Percentiles rank a stretch among this genome's conserved stretches.
phyloP scores from a whole-genome alignment of 495 filamentous ascomycete genomes.

The Aspergillus carlsbadensis region DNA sequence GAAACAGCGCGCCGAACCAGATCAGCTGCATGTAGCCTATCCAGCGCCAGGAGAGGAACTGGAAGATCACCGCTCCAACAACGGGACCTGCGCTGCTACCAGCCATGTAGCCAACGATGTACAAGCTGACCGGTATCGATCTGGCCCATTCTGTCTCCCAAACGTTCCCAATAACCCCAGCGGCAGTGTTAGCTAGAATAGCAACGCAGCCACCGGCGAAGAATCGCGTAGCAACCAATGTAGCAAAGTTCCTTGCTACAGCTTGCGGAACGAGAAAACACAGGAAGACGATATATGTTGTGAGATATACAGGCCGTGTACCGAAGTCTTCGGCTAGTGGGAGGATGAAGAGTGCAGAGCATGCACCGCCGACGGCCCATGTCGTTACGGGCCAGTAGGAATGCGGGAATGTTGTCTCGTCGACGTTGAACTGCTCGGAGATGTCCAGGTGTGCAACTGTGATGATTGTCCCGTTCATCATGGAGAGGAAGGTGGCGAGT shows the following conservation, averaged over 20 bases:
- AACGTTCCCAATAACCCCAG: constrained; percentile 48
- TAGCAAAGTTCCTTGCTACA: constrained; percentile 23
- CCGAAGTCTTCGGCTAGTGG: constrained; percentile 55
- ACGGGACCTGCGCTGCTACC: constrained; percentile 50
- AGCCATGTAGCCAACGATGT: constrained; percentile 40
- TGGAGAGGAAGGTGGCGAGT: constrained; percentile 33
- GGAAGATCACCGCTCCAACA: constrained; percentile 41
- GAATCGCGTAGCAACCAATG: constrained; percentile 17
- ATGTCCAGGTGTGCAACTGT: constrained; percentile 39
- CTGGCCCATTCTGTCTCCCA: constrained; percentile 39
- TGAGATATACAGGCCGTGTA: constrained; percentile 43
- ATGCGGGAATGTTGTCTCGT: constrained; percentile 48
- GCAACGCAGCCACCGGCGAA: constrained; percentile 34
- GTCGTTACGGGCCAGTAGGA: constrained; percentile 52
- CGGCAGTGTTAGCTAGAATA: constrained; percentile 45
- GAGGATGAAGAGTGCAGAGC: constrained; percentile 45
- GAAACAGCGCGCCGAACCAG: constrained; percentile 39
- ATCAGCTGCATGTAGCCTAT: constrained; percentile 51
- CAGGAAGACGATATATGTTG: constrained; percentile 12
- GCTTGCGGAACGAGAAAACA: constrained; percentile 25
- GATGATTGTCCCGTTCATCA: constrained; percentile 47
- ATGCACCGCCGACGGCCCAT: constrained; percentile 50
- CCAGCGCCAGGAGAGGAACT: constrained; percentile 47
- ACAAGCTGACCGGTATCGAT: constrained; percentile 48
- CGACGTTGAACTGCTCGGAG: constrained; percentile 40